These are phyloP conservation scores for Cyclotella kingstonii DNA, from an alignment of 108 stramenopile genomes.

Conservation along the genomic window DNA sequence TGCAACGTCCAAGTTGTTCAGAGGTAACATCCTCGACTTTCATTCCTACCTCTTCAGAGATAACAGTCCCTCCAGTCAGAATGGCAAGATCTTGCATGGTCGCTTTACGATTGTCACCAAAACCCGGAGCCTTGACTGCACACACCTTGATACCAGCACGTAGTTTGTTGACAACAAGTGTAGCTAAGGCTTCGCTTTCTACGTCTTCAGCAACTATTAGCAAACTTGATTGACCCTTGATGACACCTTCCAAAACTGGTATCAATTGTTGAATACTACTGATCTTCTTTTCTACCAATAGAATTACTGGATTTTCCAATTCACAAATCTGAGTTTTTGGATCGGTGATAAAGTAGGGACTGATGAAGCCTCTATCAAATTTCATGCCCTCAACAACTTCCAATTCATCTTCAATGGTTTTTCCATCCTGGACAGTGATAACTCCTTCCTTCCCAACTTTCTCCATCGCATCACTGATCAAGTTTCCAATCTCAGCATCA, in stretches of 20 bases:
- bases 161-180: constrained; percentile 99
- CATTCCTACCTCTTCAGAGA: constrained; percentile 97
- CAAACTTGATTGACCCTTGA: constrained; percentile 92
- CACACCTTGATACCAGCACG: constrained; percentile 99
- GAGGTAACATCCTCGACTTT: constrained; percentile 93
- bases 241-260: constrained; percentile 91
- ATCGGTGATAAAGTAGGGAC: constrained; percentile 99
- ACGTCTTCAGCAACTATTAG: constrained; percentile 99
- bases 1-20: constrained; percentile 90
- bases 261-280: constrained; percentile 94
- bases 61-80: constrained; percentile 96
- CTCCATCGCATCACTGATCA: constrained; percentile 99
- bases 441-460: constrained; percentile 99
- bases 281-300: constrained; percentile 99
- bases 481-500: constrained; percentile 90
- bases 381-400: constrained; percentile 99
- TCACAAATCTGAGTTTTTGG: constrained; percentile 96
- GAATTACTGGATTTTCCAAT: constrained; percentile 94
- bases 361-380: constrained; percentile 99
- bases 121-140: constrained; percentile 99
- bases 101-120: constrained; percentile 99
- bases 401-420: constrained; percentile 98
- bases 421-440: constrained; percentile 99
- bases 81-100: constrained; percentile 99
- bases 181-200: constrained; percentile 97